Conservation (phyloP, 73 alveolate species). For the Paraurostyla sp. region DNA sequence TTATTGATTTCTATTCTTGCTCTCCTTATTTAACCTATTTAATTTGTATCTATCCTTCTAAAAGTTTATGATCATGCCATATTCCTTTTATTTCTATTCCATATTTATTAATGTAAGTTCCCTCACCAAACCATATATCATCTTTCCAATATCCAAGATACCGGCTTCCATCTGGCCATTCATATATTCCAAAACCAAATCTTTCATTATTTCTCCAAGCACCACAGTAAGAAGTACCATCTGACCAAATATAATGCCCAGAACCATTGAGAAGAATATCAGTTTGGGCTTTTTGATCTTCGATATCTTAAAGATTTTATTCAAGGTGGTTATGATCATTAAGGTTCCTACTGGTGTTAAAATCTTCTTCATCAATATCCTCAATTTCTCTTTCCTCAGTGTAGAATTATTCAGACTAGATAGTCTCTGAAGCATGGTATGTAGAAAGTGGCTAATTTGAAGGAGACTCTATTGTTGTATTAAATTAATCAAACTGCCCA, state of each 20-base stretch:
- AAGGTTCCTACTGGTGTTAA: background rate
- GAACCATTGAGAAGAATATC: slow-evolving; percentile 5
- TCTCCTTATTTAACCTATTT: too few species aligned
- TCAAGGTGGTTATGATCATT: too few species aligned
- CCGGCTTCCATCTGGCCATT: slow-evolving; percentile 34
- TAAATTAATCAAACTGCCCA: background rate
- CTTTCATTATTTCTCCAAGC: background rate
- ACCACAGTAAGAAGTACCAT: slow-evolving; percentile 2
- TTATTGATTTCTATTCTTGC: too few species aligned
- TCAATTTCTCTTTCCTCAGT: background rate
- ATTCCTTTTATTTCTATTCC: slow-evolving; percentile 11
- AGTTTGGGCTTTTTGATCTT: background rate
- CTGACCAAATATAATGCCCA: slow-evolving; percentile 5
- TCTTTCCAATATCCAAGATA: slow-evolving; percentile 11
- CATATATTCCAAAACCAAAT: background rate
- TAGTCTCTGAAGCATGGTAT: background rate
- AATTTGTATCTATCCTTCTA: background rate
- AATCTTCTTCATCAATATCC: background rate
- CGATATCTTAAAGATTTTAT: too few species aligned
- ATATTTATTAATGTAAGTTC: background rate
- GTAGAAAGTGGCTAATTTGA: too few species aligned
- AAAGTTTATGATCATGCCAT: background rate
- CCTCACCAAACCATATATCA: slow-evolving; percentile 26
- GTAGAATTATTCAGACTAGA: background rate
- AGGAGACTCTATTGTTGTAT: too few species aligned